phyloP scores from a whole-genome alignment of 2,329 filamentous ascomycete species.

The Calycina herbarum region DNA sequence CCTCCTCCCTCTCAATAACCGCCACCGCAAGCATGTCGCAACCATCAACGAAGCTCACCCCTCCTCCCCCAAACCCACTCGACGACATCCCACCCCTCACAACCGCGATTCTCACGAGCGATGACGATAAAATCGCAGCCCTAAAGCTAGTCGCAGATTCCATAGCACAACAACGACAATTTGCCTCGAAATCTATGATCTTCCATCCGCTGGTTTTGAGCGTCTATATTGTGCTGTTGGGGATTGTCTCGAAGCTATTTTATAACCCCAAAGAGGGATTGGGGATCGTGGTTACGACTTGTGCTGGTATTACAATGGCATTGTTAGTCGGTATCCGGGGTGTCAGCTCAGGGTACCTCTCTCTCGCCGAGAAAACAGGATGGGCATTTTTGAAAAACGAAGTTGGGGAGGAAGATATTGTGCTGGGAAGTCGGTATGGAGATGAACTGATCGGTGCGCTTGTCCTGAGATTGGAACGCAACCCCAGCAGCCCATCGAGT shows the following conservation, averaged over 20 bases:
- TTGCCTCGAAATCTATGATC: slow-evolving; percentile 62
- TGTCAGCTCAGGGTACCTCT: slow-evolving; percentile 57
- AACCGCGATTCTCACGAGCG: slow-evolving; percentile 55
- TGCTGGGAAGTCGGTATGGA: slow-evolving; percentile 68
- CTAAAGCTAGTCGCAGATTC: slow-evolving; percentile 77
- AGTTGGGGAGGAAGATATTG: slow-evolving; percentile 49
- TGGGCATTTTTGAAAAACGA: slow-evolving; percentile 31
- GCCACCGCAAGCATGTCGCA: slow-evolving; percentile 31
- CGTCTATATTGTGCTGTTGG: slow-evolving; percentile 47
- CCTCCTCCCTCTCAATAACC: slow-evolving; percentile 40
- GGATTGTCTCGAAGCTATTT: slow-evolving; percentile 44
- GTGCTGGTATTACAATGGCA: slow-evolving; percentile 61
- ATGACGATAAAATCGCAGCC: slow-evolving; percentile 64
- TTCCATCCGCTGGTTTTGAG: slow-evolving; percentile 59
- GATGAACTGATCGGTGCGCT: slow-evolving; percentile 69
- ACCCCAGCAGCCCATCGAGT: slow-evolving; percentile 14
- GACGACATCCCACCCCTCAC: slow-evolving; percentile 62
- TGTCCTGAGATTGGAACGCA: slow-evolving; percentile 63
- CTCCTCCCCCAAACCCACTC: slow-evolving; percentile 40
- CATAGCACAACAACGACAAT: slow-evolving; percentile 77
- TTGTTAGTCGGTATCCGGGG: slow-evolving; percentile 63
- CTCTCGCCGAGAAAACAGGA: slow-evolving; percentile 33
- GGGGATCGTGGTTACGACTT: slow-evolving; percentile 56
- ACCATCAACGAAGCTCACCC: slow-evolving; percentile 20
- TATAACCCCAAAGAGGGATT: slow-evolving; percentile 48